Conservation (phyloP, 441 rosid genomes). For the Bocquillonia castaneifolia region DNA sequence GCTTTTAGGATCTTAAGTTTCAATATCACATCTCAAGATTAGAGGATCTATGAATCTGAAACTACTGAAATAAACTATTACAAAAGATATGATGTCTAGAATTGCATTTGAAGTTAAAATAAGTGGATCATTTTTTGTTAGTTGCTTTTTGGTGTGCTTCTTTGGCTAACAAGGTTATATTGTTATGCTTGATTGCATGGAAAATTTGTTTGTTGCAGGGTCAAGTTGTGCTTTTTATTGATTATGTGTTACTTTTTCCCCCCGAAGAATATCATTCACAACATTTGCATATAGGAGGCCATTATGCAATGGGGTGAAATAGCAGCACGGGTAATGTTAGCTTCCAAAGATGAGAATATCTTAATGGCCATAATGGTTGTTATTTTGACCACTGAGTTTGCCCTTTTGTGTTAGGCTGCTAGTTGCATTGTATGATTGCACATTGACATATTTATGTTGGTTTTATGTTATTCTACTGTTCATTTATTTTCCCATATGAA, state of each 20-base stretch:
- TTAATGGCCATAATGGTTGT: neutral
- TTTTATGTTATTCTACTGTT: neutral
- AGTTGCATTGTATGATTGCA: neutral
- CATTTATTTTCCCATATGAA: no score
- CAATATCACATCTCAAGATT: neutral
- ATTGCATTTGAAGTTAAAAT: neutral
- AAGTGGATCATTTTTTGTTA: neutral
- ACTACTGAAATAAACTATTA: neutral
- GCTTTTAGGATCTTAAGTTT: neutral
- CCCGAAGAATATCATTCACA: no score
- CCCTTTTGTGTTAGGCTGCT: neutral
- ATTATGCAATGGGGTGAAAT: neutral
- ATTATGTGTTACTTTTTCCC: neutral
- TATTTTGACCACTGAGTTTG: neutral
- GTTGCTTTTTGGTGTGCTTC: neutral
- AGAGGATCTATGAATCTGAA: neutral
- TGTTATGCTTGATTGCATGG: neutral
- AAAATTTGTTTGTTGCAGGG: neutral
- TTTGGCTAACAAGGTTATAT: neutral
- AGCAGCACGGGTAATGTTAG: neutral
- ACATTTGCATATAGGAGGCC: neutral
- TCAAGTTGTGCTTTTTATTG: neutral
- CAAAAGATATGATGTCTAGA: neutral
- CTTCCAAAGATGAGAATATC: neutral
- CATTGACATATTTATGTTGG: neutral